Base-by-base conservation (phyloP, 139 green algal species). In the Chlorella sp. region DNA sequence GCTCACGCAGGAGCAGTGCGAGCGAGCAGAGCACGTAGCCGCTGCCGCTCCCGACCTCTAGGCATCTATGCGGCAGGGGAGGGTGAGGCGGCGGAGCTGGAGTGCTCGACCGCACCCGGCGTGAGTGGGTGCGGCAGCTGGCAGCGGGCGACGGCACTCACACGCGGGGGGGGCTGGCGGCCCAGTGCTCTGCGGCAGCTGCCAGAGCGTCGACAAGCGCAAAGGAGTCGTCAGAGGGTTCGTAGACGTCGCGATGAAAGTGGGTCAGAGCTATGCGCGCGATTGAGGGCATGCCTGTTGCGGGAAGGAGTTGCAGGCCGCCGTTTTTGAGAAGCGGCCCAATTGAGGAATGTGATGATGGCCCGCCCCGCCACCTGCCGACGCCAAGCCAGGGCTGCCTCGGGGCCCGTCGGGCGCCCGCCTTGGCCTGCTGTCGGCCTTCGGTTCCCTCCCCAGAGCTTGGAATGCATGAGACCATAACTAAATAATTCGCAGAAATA, bases 11-110 rank as follows among this genome's bases (percentile, higher is more conserved):
- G 21, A 94, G 72, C 48, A 93, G 73, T 1, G 89, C 90, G 0
- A 92, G n/a, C 0, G 93, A 96, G 58, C 83, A 87, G 51, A 91
- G 84, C 11, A 97, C 88, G 69, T 93, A 98, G 23, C 94, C 94
- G 58, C 87, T 95, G 45, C 94, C 94, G 72, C 85, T 88, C 5
- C 94, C 94, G 36, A 98, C 59, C 73, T 97, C 92, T 14, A 96
- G 25, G 61, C 77, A 84, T 29, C 88, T 94, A 82, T 14, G 40
- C 8, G 40, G 6, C 27, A 55, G 27, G 27, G 1, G 45, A 55
- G 21, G n/a, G 3, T 17, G 25, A 41, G 17, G n/a, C 5, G 3
- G 48, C 48, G 29, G 17, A 76, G 27, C 9, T 12, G 73, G 25
- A 56, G 12, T 4, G 25, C 17, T 4, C 3, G 14, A 11, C 5